These are phyloP conservation scores for Solidago caesia DNA, from an alignment of 129 eudicot species.

Conservation along the genomic window DNA sequence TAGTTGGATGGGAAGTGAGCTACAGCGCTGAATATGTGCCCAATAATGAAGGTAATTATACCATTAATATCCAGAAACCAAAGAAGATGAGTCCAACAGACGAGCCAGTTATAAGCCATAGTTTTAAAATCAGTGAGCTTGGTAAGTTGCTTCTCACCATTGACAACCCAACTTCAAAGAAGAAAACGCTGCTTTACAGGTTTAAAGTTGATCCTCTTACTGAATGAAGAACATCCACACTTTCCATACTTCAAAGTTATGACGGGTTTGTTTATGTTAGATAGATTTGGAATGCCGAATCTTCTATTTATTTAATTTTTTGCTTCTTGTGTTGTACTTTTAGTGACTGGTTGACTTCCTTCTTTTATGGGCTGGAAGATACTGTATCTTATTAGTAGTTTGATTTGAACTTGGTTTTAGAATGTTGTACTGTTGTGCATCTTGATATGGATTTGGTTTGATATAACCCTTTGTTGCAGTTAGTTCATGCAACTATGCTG, in stretches of 20 bases:
- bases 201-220: slow-evolving; percentile 67
- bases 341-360: not conserved
- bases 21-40: slow-evolving; percentile 83
- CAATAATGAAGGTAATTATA: slow-evolving; percentile 55
- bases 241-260: not conserved
- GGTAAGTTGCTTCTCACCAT: slow-evolving; percentile 78
- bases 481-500: not conserved
- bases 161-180: slow-evolving; percentile 81
- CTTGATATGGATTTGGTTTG: slow-evolving; percentile 24
- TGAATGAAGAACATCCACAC: slow-evolving; percentile 21
- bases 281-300: slow-evolving; percentile 1
- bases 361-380: slow-evolving; percentile 4
- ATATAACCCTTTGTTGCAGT: not conserved
- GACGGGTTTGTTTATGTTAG: slow-evolving; percentile 25
- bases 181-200: slow-evolving; percentile 88
- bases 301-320: slow-evolving; percentile 14
- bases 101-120: slow-evolving; percentile 68
- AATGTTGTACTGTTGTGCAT: slow-evolving; percentile 7
- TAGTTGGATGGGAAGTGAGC: slow-evolving; percentile 96
- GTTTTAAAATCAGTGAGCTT: slow-evolving; percentile 66
- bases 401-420: slow-evolving; percentile 30
- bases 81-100: slow-evolving; percentile 59
- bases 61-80: slow-evolving; percentile 58
- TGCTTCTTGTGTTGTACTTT: slow-evolving; percentile 14
- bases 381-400: slow-evolving; percentile 23